A percentile compares a stretch with the other conserved stretches of the same genome.
These are phyloP conservation scores for Cryoendolithus antarcticus DNA, from an alignment of 2,329 filamentous ascomycete species.

Conservation along the genomic window DNA sequence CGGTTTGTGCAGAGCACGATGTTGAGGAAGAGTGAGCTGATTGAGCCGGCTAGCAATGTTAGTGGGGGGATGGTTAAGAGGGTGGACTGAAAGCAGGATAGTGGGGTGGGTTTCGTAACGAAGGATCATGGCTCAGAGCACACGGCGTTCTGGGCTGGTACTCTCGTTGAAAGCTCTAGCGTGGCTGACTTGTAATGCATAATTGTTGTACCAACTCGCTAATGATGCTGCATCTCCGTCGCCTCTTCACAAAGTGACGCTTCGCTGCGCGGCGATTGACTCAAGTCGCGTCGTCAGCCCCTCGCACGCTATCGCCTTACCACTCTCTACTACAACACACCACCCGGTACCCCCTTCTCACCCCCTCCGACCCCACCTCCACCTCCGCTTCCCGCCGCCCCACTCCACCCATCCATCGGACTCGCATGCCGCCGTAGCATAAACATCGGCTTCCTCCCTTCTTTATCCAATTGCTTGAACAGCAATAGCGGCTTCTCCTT, in stretches of 20 bases:
- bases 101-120: too few relatives aligned
- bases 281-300: not conserved
- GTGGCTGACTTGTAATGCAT: too few relatives aligned
- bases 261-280: too few relatives aligned
- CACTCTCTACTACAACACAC: not conserved
- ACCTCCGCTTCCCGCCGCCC: constrained; percentile 4
- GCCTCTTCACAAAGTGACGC: too few relatives aligned
- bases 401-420: constrained; percentile 29
- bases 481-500: constrained; percentile 90
- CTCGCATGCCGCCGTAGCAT: constrained; percentile 65
- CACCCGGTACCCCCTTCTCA: constrained; percentile 3
- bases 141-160: too few relatives aligned
- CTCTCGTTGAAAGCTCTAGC: too few relatives aligned
- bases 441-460: constrained; percentile 98
- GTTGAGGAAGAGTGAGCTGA: constrained; percentile 6
- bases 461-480: constrained; percentile 94
- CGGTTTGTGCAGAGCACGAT: constrained; percentile 16
- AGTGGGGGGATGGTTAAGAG: not conserved
- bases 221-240: too few relatives aligned
- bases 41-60: constrained; percentile 1
- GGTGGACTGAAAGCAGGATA: not conserved
- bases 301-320: not conserved
- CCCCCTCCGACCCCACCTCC: constrained; percentile 2
- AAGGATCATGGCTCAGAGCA: too few relatives aligned
- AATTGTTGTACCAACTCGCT: too few relatives aligned